Base-by-base conservation (phyloP, 805 yeast species). In the Nakazawaea wickerhamii region DNA sequence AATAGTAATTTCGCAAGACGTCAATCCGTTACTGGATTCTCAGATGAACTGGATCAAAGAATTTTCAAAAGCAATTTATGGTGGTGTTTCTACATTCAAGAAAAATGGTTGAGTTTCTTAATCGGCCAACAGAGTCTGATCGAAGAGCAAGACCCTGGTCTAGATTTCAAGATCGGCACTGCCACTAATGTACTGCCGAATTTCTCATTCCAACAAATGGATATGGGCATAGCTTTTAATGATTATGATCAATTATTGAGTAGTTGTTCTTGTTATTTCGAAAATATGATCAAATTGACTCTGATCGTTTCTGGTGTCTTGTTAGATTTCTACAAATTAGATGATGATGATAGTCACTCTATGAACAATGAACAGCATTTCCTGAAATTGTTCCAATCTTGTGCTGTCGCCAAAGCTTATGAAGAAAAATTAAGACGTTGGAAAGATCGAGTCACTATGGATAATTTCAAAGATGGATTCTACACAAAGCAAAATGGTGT, bases 1-100 rank as follows among this genome's bases (percentile, higher is more conserved):
- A 34, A 34, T 26, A 14, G 31, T 19, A 38, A 34, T 18, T 15
- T 13, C 3, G 22, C 31, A 7, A 17, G 15, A 18, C 13, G 5
- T 23, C 7, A n/a, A n/a, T n/a, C 30, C 23, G 18, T 17, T 17
- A n/a, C 22, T 14, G 25, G 10, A 2, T 5, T 10, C 27, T 11
- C n/a, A 8, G 31, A 27, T 17, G 11, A n/a, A 30, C 23, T 14
- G 4, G 43, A 33, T 28, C 37, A 43, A 9, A 15, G 17, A 21
- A 43, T 28, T 37, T 34, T 43, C 37, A 43, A 28, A 19, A 34
- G 13, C 30, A 43, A 43, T 23, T 34, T 43, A 33, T 43, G 46
- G 46, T 43, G 46, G 46, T 43, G 46, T 30, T 43, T 43, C 19
- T 43, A 43, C 28, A 17, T 38, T 1, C 39, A 43, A 25, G 46